Base-by-base conservation (phyloP, 208 protist genomes). In the Trypanosoma brucei region DNA sequence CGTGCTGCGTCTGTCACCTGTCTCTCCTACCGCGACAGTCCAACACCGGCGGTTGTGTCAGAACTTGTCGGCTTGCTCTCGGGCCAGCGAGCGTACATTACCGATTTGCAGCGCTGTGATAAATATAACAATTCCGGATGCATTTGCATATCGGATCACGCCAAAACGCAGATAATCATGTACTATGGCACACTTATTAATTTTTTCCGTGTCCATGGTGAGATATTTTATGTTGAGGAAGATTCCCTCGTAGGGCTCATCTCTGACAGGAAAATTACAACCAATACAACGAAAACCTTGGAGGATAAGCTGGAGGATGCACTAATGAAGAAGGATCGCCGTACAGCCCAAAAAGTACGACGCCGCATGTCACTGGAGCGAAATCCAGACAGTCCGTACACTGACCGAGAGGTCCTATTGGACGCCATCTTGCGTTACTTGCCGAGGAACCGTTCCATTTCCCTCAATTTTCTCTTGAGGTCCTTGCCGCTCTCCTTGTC, bases 401-500 rank as follows among this genome's bases (percentile, higher is more conserved):
- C 55, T 3, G 77, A 83, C 53, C 44, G 60, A 1, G 72, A 73
- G 35, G 70, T 82, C 36, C 55, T 85, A 42, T 48, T 81, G 6
- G 70, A 78, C 44, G 65, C 75, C 38, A 69, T 89, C 14, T 36
- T 79, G 31, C 70, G 75, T 46, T 85, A 84, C 65, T 44, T 89
- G 7, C 83, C 83, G 0, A 52, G 52, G 6, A 46, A 31, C 3
- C 63, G 70, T 11, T 77, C 75, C 63, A 70, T 89, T 37, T 77
- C 78, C 1, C 40, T 85, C 30, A 68, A 64, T 30, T 71, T 67
- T 59, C 63, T 81, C 1, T 50, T 85, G 2, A 59, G 55, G 9
- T 39, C 69, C 1, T 62, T 89, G 44, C 83, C 79, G 22, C 55
- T 50, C 34, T 45, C 60, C 1, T 53, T 89, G 38, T 33, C 62